Base-by-base conservation (phyloP, 2,329 filamentous ascomycete genomes). In the Talaromyces sp. region DNA sequence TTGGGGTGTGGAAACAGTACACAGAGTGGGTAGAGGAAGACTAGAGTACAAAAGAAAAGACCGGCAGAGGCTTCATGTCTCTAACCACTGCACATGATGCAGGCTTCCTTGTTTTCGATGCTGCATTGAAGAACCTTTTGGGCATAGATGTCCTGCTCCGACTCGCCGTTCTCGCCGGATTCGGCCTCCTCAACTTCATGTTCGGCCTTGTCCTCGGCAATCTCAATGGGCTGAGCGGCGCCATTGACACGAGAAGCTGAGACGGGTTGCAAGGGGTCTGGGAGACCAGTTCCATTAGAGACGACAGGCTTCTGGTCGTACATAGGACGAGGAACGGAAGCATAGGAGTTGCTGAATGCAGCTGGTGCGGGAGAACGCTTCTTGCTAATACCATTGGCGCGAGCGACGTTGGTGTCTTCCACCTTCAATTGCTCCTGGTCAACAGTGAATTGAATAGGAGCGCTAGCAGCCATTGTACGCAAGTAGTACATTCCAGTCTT, bases 401-500 rank as follows among this genome's bases (percentile, higher is more conserved):
- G 89, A 70, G 89, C 88, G 56, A 93, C 83, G 72, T 90, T 91
- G 69, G 88, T 91, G 76, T 99, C 95, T 45, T 87, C 87, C 56
- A 97, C 88, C 83, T 93, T 92, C 72, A 99, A 88, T 64, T 92
- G 91, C 80, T 97, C 92, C 81, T 99, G 94, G 77, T 99, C 95
- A 75, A 99, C 95, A 4, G 95, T 99, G 84, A 99, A 99, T 81
- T 99, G 95, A 71, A 99, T 99, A 62, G 95, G 95, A 56, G 93
- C 93, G 19, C 93, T 93, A 41, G 95, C 95, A 69, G 95, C 95
- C 88, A 96, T 95, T 57, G 95, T 99, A 74, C 95, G 92, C 72
- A 99, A 89, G 82, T 99, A 99, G 89, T 99, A 99, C 95, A 99
- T 98, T 84, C 95, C 95, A 41, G 95, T 99, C 90, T 99, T 99